Evolutionary conservation across 495 filamentous ascomycete species (phyloP).

Genomic region (Aspergillus sclerotioniger): DNA sequence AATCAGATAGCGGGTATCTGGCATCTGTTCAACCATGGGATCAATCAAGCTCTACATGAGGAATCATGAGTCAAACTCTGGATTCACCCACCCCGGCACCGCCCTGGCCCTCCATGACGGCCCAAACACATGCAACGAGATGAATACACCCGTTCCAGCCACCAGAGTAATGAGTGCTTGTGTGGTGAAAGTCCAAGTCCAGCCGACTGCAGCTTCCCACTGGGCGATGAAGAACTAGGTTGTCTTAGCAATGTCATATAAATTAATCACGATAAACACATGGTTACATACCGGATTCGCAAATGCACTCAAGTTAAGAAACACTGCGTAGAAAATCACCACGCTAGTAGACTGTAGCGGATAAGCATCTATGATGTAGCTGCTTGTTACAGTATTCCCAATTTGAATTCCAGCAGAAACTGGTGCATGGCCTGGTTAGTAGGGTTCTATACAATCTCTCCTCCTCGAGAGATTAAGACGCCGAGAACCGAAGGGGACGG

Average conservation of each 20-base stretch:
- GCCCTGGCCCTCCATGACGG: slow-evolving; percentile 27
- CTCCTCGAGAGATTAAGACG: no score
- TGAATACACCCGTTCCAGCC: slow-evolving; percentile 41
- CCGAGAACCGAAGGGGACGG: not conserved
- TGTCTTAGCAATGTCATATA: slow-evolving; percentile 5
- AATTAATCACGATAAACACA: not conserved
- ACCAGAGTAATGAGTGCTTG: slow-evolving; percentile 52
- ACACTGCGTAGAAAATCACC: slow-evolving; percentile 60
- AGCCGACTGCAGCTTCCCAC: slow-evolving; percentile 51
- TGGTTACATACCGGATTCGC: slow-evolving; percentile 33
- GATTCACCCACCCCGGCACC: slow-evolving; percentile 42
- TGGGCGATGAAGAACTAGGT: slow-evolving; percentile 55
- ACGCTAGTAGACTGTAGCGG: slow-evolving; percentile 57
- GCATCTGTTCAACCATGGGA: no score
- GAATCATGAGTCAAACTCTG: slow-evolving; percentile 37
- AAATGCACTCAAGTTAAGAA: slow-evolving; percentile 56
- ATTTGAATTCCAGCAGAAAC: slow-evolving; percentile 61
- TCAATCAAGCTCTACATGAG: no score
- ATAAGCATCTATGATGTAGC: slow-evolving; percentile 59
- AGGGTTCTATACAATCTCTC: no score
- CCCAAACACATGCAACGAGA: slow-evolving; percentile 47
- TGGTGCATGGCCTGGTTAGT: slow-evolving; percentile 19
- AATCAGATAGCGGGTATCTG: no score
- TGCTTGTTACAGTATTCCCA: slow-evolving; percentile 55
- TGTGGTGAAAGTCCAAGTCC: slow-evolving; percentile 57